phyloP scores from a whole-genome alignment of 2,329 filamentous ascomycete genomes.

The Fusarium buxicola region DNA sequence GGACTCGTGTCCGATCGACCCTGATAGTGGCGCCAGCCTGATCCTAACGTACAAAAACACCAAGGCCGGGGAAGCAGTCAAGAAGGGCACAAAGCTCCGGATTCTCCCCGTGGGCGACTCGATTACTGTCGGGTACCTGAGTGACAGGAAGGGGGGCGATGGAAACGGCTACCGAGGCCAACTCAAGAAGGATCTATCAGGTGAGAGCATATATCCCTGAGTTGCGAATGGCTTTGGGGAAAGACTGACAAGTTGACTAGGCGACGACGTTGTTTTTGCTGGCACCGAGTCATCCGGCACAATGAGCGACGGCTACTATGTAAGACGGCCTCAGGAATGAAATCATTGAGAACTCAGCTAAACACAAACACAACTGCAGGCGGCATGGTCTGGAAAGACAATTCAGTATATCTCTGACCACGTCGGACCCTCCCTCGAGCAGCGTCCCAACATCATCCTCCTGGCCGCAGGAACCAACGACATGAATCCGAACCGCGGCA shows the following conservation, averaged over 20 bases:
- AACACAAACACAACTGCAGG: not conserved
- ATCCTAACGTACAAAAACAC: constrained; percentile 11
- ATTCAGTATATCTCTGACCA: constrained; percentile 29
- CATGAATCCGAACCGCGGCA: constrained; percentile 15
- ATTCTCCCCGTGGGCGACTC: constrained; percentile 24
- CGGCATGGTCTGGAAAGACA: constrained; percentile 25
- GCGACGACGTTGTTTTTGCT: constrained; percentile 15
- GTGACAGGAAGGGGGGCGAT: constrained; percentile 13
- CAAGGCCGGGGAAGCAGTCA: not conserved
- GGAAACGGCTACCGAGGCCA: constrained; percentile 16
- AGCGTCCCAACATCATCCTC: constrained; percentile 22
- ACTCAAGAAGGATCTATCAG: constrained; percentile 9
- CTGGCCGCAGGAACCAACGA: constrained; percentile 26
- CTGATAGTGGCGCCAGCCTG: not conserved
- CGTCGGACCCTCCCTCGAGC: constrained; percentile 1
- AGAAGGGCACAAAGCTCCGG: not conserved
- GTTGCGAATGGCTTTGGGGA: not conserved
- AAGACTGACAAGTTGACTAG: not conserved
- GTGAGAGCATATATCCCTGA: not conserved
- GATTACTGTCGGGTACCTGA: constrained; percentile 21
- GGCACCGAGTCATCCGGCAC: constrained; percentile 18
- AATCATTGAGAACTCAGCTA: not conserved
- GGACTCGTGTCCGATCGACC: not conserved
- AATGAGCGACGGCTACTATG: constrained; percentile 12
- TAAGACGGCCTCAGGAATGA: not conserved